A percentile compares a stretch with the other conserved stretches of the same genome.
Conservation (phyloP, 306 rosid species). For the Biancaea sappan region DNA sequence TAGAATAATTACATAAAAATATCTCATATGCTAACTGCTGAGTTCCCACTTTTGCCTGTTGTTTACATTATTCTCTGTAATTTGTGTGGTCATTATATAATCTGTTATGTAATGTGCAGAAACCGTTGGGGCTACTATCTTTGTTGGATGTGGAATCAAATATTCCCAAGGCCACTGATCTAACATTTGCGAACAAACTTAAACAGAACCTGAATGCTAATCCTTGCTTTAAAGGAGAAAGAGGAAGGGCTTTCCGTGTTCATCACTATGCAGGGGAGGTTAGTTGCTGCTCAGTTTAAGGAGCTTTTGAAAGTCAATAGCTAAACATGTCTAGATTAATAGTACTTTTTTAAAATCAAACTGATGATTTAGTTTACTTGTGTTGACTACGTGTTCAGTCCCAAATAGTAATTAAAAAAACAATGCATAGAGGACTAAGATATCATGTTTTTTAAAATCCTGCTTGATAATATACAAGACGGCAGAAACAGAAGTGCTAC, state of each 20-base stretch:
- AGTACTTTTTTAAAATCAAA: conserved; percentile 7
- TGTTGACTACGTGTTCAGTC: conserved; percentile 1
- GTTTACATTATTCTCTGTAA: conserved; percentile 26
- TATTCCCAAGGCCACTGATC: conserved; percentile 76
- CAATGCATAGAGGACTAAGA: conserved; percentile 8
- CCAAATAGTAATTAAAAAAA: background rate
- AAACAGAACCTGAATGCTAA: conserved; percentile 63
- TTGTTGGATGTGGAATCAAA: conserved; percentile 90
- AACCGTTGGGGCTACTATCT: conserved; percentile 68
- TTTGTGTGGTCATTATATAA: conserved; percentile 29
- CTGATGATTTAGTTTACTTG: conserved; percentile 13
- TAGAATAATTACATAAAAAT: background rate
- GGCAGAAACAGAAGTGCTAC: conserved; percentile 2
- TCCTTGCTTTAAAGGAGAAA: conserved; percentile 81
- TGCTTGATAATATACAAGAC: conserved; percentile 6
- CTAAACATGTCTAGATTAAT: conserved; percentile 4
- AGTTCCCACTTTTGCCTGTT: conserved; percentile 4
- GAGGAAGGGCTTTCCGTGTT: conserved; percentile 75
- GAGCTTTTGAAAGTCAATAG: conserved; percentile 30
- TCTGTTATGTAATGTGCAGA: conserved; percentile 61
- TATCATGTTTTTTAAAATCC: conserved; percentile 8
- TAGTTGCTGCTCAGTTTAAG: conserved; percentile 43
- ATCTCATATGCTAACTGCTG: background rate
- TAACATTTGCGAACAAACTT: conserved; percentile 75
- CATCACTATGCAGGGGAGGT: conserved; percentile 95